These are phyloP conservation scores for Alternaria alternata DNA, from an alignment of 2,329 filamentous ascomycete species.

Conservation along the genomic window DNA sequence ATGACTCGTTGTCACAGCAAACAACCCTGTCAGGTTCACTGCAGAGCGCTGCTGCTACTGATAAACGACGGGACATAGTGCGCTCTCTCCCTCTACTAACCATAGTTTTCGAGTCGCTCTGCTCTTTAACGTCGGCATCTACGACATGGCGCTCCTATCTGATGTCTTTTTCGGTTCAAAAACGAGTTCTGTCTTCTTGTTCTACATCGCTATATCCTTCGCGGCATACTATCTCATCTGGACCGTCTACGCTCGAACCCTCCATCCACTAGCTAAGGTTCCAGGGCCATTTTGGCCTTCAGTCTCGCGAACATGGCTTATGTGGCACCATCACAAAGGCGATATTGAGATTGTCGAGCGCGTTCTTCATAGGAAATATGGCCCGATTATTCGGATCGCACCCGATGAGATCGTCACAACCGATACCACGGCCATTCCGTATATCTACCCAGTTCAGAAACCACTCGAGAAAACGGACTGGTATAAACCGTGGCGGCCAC, in stretches of 20 bases:
- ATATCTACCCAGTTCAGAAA: slow-evolving; percentile 29
- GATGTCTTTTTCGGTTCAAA: slow-evolving; percentile 1
- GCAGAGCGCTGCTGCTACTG: background rate
- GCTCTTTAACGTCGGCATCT: background rate
- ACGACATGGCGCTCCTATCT: slow-evolving; percentile 10
- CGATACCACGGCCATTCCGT: slow-evolving; percentile 24
- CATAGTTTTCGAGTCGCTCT: background rate
- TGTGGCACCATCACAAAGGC: slow-evolving; percentile 30
- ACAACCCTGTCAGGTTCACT: background rate
- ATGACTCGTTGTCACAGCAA: background rate
- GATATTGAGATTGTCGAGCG: slow-evolving; percentile 28
- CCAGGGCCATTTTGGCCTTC: slow-evolving; percentile 36
- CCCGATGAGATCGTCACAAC: slow-evolving; percentile 50
- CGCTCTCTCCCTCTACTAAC: background rate
- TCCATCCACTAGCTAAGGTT: slow-evolving; percentile 32
- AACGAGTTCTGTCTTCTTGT: background rate
- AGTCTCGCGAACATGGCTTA: slow-evolving; percentile 36
- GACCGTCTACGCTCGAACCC: slow-evolving; percentile 23
- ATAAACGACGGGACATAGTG: background rate
- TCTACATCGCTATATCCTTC: slow-evolving; percentile 6
- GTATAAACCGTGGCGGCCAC: slow-evolving; percentile 33
- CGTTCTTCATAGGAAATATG: slow-evolving; percentile 35
- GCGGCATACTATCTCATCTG: slow-evolving; percentile 20
- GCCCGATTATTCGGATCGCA: slow-evolving; percentile 58
- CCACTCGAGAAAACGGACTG: slow-evolving; percentile 35